phyloP scores from a whole-genome alignment of 2,329 filamentous ascomycete species.

The Allantophomopsis cytisporea region DNA sequence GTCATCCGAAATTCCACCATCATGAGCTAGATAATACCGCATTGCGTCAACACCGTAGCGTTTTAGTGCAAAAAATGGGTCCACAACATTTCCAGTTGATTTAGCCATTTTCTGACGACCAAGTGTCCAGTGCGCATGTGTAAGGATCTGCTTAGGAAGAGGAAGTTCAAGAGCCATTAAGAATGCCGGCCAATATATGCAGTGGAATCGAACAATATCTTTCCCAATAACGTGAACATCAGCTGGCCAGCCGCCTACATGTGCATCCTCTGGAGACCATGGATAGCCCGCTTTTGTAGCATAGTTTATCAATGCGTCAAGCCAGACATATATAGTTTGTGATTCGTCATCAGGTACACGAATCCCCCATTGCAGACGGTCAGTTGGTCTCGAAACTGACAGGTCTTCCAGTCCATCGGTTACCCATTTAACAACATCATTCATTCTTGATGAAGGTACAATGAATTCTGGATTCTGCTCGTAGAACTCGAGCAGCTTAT shows the following conservation, averaged over 20 bases:
- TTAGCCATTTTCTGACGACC: constrained; percentile 93
- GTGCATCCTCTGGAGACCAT: constrained; percentile 52
- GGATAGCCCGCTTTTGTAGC: constrained; percentile 80
- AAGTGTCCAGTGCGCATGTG: constrained; percentile 93
- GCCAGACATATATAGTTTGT: constrained; percentile 97
- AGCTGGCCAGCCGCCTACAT: constrained; percentile 67
- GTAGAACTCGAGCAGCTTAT: constrained; percentile 72
- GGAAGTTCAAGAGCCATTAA: constrained; percentile 78
- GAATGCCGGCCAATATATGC: constrained; percentile 95
- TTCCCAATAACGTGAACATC: constrained; percentile 91
- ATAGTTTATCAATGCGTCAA: constrained; percentile 93
- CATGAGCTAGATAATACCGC: constrained; percentile 76
- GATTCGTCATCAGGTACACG: constrained; percentile 69
- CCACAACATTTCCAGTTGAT: constrained; percentile 86
- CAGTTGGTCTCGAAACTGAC: constrained; percentile 71
- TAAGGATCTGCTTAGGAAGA: constrained; percentile 65
- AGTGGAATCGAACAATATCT: constrained; percentile 92
- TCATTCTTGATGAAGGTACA: constrained; percentile 57
- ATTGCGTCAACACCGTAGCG: constrained; percentile 79
- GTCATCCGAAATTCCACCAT: constrained; percentile 66
- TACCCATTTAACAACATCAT: constrained; percentile 68
- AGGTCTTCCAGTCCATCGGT: constrained; percentile 69
- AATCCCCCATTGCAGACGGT: constrained; percentile 77
- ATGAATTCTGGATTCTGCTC: constrained; percentile 66
- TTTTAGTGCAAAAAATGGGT: constrained; percentile 82